Percentiles rank a stretch among this genome's conserved stretches.
Evolutionary conservation across 768 basidiomycete genomes (phyloP).

Genomic region (Rhodotorula paludigena): DNA sequence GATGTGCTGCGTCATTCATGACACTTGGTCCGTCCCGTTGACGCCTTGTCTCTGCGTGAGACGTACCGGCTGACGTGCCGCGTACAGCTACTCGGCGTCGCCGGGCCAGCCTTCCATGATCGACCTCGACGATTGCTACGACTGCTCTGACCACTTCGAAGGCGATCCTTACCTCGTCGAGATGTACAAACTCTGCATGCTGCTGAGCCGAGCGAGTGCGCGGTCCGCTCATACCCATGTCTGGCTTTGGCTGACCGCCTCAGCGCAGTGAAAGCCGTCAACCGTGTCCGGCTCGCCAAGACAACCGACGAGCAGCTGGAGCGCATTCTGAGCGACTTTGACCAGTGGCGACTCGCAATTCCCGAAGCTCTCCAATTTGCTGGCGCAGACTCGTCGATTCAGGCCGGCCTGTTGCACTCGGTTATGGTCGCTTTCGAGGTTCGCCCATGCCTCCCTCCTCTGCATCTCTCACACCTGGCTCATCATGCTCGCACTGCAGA

Average conservation of each 20-base stretch:
- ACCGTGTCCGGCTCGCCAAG: not conserved
- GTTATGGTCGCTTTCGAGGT: not conserved
- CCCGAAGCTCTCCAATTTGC: not conserved
- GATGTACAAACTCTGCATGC: not conserved
- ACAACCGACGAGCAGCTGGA: not conserved
- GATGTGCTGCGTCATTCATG: not conserved
- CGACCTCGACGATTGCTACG: constrained; percentile 1
- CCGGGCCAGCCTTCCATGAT: not conserved
- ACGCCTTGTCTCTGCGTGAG: not conserved
- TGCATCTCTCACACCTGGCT: not conserved
- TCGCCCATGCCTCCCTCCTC: not conserved
- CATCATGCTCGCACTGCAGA: not conserved
- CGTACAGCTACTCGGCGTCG: not conserved
- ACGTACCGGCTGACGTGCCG: not conserved
- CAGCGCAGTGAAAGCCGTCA: not conserved
- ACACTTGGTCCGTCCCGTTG: not conserved
- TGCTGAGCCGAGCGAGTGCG: not conserved
- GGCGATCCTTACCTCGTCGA: not conserved
- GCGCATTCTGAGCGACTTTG: not conserved
- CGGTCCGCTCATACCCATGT: too few species aligned
- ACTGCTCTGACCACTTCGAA: not conserved
- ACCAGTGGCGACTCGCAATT: not conserved
- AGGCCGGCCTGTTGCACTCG: not conserved
- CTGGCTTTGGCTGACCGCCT: not conserved
- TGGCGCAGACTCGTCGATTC: not conserved